A percentile compares a stretch with the other conserved stretches of the same genome.
Evolutionary conservation across 805 yeast species (phyloP).

Genomic region (Kodamaea kakaduensis): DNA sequence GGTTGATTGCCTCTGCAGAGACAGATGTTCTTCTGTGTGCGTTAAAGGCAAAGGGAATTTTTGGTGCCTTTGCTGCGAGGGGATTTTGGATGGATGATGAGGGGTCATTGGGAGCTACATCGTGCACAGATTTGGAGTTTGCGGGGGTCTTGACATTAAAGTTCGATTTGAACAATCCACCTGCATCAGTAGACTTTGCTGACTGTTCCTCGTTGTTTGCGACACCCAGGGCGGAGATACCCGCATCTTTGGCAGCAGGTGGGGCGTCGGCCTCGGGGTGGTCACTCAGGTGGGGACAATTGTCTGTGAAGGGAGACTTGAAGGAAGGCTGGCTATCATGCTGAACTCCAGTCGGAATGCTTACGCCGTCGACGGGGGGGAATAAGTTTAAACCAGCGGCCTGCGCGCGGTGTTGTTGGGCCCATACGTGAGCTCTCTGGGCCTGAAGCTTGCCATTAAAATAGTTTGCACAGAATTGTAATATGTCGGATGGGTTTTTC

Average conservation of each 20-base stretch:
- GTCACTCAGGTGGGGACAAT: constrained; percentile 56
- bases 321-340: constrained; percentile 44
- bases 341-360: constrained; percentile 25
- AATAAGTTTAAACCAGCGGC: constrained; percentile 49
- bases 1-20: constrained; percentile 82
- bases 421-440: constrained; percentile 52
- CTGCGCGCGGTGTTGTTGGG: constrained; percentile 45
- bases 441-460: constrained; percentile 59
- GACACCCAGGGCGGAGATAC: constrained; percentile 1
- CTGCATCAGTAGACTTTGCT: constrained; percentile 8
- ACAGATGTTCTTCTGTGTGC: constrained; percentile 87
- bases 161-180: constrained; percentile 15
- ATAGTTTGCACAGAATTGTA: constrained; percentile 74
- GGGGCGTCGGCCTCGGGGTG: constrained; percentile 14
- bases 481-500: constrained; percentile 60
- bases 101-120: constrained; percentile 14
- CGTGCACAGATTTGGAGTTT: constrained; percentile 6
- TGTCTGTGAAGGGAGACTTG: constrained; percentile 60
- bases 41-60: constrained; percentile 60
- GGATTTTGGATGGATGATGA: constrained; percentile 17
- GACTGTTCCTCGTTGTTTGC: constrained; percentile 8
- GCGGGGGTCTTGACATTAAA: constrained; percentile 14
- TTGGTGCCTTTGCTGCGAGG: constrained; percentile 17
- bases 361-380: constrained; percentile 34
- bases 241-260: background rate